Percentiles rank a stretch among this genome's conserved stretches.
Conservation (phyloP, 2,329 filamentous ascomycete genomes). For the Biscogniauxia marginata region DNA sequence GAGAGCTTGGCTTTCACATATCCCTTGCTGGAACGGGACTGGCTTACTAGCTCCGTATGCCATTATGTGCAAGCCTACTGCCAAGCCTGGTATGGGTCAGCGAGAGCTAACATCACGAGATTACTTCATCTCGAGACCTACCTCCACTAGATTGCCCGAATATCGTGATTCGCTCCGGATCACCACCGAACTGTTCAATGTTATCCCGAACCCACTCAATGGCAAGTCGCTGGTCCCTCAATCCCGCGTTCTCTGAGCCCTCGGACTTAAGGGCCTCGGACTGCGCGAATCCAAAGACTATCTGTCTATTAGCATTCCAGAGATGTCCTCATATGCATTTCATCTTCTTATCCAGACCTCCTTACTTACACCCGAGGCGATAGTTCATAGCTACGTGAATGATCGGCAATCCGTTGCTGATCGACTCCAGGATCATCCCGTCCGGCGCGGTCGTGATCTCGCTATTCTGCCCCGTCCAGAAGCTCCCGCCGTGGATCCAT, state of each 20-base stretch:
- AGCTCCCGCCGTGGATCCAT: conserved; percentile 35
- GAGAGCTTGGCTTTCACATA: conserved; percentile 47
- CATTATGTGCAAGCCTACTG: conserved; percentile 47
- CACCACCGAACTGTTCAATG: conserved; percentile 44
- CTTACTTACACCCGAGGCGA: conserved; percentile 29
- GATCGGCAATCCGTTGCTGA: conserved; percentile 39
- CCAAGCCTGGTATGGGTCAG: conserved; percentile 30
- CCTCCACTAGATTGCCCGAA: conserved; percentile 38
- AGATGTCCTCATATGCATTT: not conserved
- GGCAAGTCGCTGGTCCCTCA: conserved; percentile 44
- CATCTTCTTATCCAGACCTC: not conserved
- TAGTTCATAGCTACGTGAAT: conserved; percentile 38
- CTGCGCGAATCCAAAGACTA: conserved; percentile 32
- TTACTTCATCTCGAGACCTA: conserved; percentile 2
- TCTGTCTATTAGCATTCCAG: not conserved
- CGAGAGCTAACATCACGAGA: not conserved
- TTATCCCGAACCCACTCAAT: conserved; percentile 48
- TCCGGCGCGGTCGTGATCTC: conserved; percentile 40
- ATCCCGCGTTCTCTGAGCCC: conserved; percentile 43
- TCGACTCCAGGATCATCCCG: conserved; percentile 44
- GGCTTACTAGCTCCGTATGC: conserved; percentile 45
- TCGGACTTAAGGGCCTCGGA: conserved; percentile 28
- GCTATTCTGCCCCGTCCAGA: conserved; percentile 31
- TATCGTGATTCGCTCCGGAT: conserved; percentile 42
- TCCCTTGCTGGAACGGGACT: conserved; percentile 44